phyloP scores from a whole-genome alignment of 129 eudicot species.

The Centaurea solstitialis region DNA sequence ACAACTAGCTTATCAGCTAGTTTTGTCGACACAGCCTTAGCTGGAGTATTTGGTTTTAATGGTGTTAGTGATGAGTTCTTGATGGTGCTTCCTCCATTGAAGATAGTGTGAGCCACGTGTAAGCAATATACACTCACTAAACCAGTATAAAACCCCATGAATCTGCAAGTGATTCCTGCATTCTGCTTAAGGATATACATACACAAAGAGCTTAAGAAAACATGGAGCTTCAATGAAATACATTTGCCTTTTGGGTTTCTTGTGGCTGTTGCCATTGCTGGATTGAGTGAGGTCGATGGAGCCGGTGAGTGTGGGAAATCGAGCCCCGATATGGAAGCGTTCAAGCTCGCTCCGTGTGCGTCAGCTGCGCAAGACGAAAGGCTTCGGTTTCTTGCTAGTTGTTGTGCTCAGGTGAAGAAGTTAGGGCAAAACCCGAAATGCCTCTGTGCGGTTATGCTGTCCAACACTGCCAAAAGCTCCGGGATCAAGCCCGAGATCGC shows the following conservation, averaged over 20 bases:
- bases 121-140: constrained; percentile 14
- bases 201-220: constrained; percentile 10
- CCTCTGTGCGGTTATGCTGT: constrained; percentile 90
- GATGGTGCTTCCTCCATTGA: constrained; percentile 56
- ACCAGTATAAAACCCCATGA: constrained; percentile 37
- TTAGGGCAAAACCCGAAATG: constrained; percentile 79
- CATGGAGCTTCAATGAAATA: constrained; percentile 53
- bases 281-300: constrained; percentile 46
- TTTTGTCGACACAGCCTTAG: too few relatives aligned
- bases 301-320: constrained; percentile 72
- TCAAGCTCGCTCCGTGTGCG: constrained; percentile 80
- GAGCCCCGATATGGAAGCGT: constrained; percentile 71
- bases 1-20: too few relatives aligned
- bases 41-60: constrained; percentile 11
- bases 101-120: constrained; percentile 38
- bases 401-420: constrained; percentile 69
- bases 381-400: constrained; percentile 50
- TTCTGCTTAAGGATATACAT: background rate
- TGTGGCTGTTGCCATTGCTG: constrained; percentile 33
- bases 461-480: constrained; percentile 66
- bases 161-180: constrained; percentile 25
- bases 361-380: constrained; percentile 65
- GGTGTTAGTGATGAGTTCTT: constrained; percentile 35
- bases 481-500: constrained; percentile 73
- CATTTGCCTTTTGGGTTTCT: constrained; percentile 43